Percentiles rank a stretch among this genome's conserved stretches.
These are phyloP conservation scores for Malus hybrid DNA, from an alignment of 331 rosid species.

Conservation along the genomic window DNA sequence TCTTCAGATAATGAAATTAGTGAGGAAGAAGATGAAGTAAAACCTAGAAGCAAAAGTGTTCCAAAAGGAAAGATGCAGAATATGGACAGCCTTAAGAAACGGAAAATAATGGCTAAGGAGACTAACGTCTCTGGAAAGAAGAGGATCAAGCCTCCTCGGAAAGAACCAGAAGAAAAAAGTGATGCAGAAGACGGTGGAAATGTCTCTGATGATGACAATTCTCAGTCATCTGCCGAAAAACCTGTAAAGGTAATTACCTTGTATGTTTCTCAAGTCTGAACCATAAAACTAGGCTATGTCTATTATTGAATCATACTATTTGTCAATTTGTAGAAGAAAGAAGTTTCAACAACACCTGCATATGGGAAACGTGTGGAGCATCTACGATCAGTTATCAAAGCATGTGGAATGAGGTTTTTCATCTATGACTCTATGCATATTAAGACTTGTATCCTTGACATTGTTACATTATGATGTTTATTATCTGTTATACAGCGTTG, in stretches of 20 bases:
- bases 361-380: conserved; percentile 86
- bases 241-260: conserved; percentile 28
- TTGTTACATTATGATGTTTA: conserved; percentile 22
- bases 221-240: conserved; percentile 61
- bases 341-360: conserved; percentile 60
- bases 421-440: conserved; percentile 12
- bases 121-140: conserved; percentile 46
- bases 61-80: conserved; percentile 44
- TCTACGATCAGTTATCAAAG: conserved; percentile 84
- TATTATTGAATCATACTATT: background rate
- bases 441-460: conserved; percentile 15
- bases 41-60: conserved; percentile 49
- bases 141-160: conserved; percentile 40
- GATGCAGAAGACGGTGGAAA: conserved; percentile 52
- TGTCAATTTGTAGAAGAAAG: conserved; percentile 57
- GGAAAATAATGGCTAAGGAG: conserved; percentile 52
- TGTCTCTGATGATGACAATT: conserved; percentile 64
- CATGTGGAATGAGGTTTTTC: conserved; percentile 89
- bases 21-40: conserved; percentile 57
- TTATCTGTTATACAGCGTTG: conserved; percentile 49
- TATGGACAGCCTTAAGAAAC: conserved; percentile 31
- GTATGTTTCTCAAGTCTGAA: conserved; percentile 7
- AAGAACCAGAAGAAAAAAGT: conserved; percentile 37
- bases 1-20: conserved; percentile 36
- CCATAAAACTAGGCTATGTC: background rate